Evolutionary conservation across 2,329 filamentous ascomycete species (phyloP).

Genomic region (Calonectria fujianensis): DNA sequence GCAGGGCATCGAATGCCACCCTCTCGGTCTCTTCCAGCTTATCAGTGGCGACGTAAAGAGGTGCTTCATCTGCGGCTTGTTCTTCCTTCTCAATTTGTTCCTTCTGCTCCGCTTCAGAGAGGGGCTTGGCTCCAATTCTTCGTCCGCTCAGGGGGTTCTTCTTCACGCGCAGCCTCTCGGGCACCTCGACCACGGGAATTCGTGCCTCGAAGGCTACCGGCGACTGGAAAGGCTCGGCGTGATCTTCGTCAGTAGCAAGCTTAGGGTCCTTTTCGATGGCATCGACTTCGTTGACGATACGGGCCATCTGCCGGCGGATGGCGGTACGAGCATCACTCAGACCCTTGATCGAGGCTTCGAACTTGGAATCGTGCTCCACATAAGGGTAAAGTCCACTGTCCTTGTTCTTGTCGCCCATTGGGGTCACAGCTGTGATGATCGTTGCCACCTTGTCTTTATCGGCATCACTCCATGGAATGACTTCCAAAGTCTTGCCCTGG

Average conservation of each 20-base stretch:
- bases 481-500: conserved; percentile 14
- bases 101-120: neutral
- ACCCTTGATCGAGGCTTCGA: conserved; percentile 7
- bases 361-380: conserved; percentile 7
- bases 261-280: conserved; percentile 11
- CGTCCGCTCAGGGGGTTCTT: neutral
- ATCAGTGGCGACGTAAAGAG: neutral
- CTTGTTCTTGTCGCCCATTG: neutral
- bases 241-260: conserved; percentile 8
- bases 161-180: neutral
- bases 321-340: conserved; percentile 6
- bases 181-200: neutral
- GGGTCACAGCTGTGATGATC: neutral
- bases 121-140: conserved; percentile 1
- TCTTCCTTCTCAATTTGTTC: conserved; percentile 1
- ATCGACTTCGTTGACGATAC: conserved; percentile 11
- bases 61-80: neutral
- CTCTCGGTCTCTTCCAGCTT: neutral
- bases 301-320: conserved; percentile 11
- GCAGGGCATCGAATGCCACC: neutral
- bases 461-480: conserved; percentile 3
- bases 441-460: neutral
- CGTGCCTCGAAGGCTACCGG: neutral
- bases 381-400: neutral
- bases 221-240: conserved; percentile 10